Base-by-base conservation (phyloP, 371 early-diverging fungal genomes). In the Haplosporangium sp. region DNA sequence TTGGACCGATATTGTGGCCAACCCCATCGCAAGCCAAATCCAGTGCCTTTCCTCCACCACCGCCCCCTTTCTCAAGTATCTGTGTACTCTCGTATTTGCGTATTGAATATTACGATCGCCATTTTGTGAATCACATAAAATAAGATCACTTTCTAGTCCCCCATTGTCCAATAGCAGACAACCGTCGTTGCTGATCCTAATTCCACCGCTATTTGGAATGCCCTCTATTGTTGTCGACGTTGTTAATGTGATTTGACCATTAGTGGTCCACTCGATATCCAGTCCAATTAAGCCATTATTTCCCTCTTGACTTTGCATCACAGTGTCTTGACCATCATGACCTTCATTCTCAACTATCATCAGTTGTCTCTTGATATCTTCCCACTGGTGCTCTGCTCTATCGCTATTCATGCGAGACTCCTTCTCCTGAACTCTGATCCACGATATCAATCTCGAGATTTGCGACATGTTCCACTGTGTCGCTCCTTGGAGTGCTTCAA, bases 41-140 rank as follows among this genome's bases (percentile, higher is more conserved):
- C 70, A 61, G 53, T 78, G 79, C 65, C 71, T 78, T 66, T 78
- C 74, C 44, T 78, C 67, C n/a, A 78, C 71, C 3, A 67, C 10
- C 1, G 74, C 79, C 0, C 61, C 65, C 34, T 48, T 65, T 39
- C 52, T 50, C 61, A 78, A 34, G 61, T 38, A 74, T 45, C 39
- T 37, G 58, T 55, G 19, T 38, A 74, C 64, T 19, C 56, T 34
- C 2, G 5, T 59, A 27, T 74, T 74, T 38, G 55, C 42, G 53
- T 67, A 64, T 47, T 67, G 57, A 2, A 50, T 48, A n/a, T 0
- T 20, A 42, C 17, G 27, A 17, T n/a, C 64, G 2, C 4, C 67
- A 6, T 61, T 61, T 38, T 27, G 59, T 2, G 11, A 65, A 34
- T 62, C 57, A 37, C 47, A 72, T 8, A 72, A 57, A 48, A 69